Conservation (phyloP, 176 grass and related monocot genomes). For the Avena insularis region DNA sequence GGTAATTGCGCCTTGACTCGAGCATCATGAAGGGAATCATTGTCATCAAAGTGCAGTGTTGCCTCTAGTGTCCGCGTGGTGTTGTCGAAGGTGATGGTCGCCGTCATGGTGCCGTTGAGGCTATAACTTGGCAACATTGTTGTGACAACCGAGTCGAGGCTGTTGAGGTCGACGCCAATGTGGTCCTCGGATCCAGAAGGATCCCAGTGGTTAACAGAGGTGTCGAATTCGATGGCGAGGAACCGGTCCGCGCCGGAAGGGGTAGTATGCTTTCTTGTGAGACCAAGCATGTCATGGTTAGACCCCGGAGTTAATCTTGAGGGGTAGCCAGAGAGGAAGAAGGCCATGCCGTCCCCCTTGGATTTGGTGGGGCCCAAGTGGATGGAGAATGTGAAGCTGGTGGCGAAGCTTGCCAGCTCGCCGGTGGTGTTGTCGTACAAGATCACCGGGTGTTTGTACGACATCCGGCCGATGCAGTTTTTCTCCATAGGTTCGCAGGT, state of each 20-base stretch:
- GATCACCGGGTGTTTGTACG: background rate
- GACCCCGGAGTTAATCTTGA: no score
- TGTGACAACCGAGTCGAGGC: background rate
- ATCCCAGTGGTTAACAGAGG: background rate
- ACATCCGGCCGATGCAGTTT: background rate
- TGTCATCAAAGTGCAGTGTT: background rate
- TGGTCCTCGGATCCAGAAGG: background rate
- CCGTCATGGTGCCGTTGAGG: background rate
- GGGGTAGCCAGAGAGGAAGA: no score
- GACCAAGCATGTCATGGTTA: no score
- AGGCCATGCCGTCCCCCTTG: background rate
- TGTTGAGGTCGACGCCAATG: background rate
- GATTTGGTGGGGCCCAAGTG: background rate
- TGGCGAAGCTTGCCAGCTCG: background rate
- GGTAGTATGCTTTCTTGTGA: no score
- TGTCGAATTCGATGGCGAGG: background rate
- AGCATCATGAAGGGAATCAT: no score
- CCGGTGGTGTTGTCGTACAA: background rate
- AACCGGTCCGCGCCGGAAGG: background rate
- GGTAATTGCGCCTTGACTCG: background rate
- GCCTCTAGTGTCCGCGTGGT: background rate
- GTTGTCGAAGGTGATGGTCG: background rate
- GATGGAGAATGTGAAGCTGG: background rate
- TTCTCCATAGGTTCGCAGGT: background rate
- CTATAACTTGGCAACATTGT: background rate